Evolutionary conservation across 108 stramenopile species (phyloP).

Genomic region (Fragilariopsis cylindrus): DNA sequence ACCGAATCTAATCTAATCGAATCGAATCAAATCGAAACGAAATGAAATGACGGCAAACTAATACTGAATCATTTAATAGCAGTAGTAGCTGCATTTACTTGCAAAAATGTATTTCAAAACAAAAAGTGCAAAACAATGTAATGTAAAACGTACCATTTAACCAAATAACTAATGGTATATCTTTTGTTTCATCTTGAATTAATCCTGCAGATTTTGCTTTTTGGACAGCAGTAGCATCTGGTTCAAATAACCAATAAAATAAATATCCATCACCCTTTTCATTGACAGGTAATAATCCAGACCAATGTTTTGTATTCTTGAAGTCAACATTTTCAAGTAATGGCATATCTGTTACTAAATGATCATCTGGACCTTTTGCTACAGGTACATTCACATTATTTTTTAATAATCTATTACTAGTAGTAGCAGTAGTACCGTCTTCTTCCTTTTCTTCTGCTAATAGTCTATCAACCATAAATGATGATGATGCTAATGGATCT

Average conservation of each 20-base stretch:
- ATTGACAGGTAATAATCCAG: conserved; percentile 71
- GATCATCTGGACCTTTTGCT: conserved; percentile 49
- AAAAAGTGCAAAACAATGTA: conserved; percentile 35
- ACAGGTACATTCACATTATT: conserved; percentile 30
- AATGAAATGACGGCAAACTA: no score
- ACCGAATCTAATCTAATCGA: no score
- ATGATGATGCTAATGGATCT: no score
- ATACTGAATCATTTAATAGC: no score
- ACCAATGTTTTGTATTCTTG: conserved; percentile 57
- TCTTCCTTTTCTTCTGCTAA: no score
- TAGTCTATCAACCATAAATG: no score
- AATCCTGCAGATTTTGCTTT: conserved; percentile 3
- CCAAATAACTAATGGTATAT: conserved; percentile 92
- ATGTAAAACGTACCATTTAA: conserved; percentile 39
- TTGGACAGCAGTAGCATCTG: conserved; percentile 24
- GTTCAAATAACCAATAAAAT: conserved; percentile 97
- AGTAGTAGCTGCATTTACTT: no score
- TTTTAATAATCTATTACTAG: neutral
- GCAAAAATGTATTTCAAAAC: neutral
- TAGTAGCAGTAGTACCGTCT: no score
- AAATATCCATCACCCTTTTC: conserved; percentile 71
- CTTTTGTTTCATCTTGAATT: conserved; percentile 22
- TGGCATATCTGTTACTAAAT: conserved; percentile 65
- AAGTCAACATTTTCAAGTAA: conserved; percentile 42
- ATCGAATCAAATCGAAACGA: no score